Base-by-base conservation (phyloP, 345 rosid genomes). In the Ricinus communis region DNA sequence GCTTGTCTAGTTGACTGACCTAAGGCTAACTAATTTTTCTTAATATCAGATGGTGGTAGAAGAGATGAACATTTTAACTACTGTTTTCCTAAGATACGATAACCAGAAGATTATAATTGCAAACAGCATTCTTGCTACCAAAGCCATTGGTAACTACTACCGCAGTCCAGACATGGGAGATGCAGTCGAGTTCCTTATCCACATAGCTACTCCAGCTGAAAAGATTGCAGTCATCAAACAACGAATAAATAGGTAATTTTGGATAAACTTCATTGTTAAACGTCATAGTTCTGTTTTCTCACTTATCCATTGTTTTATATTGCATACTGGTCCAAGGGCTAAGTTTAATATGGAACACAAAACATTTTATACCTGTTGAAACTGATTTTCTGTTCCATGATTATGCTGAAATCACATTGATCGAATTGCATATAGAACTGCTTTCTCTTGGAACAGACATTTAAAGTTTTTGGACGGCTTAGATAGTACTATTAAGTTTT, bases 141-240 rank as follows among this genome's bases (percentile, higher is more conserved):
- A 80, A 51, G 24, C 82, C 71, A 83, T 83, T 18, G 33, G 82
- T 13, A 83, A 83, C 74, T 78, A 66, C 46, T 86, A 86, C 62
- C 86, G 97, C 59, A 89, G 97, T 78, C 95, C 97, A 0, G 90
- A 89, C 64, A 91, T 91, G 97, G 79, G 89, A 25, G 95, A 91
- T 70, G 79, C 84, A 10, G 82, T 89, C 28, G 95, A 86, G 71
- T 91, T 91, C 83, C 65, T 85, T 3, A 73, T 91, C 21, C 81
- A 86, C 21, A 58, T 91, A 30, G 80, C 89, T 1, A 89, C 95
- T 16, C 80, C 93, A 31, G 77, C 82, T 10, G 91, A 89, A 7
- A 86, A 79, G 47, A 87, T 89, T 6, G 86, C 78, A 16, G 69
- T 68, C 50, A 83, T 91, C 54, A 89, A 81, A 73, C 79, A 77